Evolutionary conservation across 371 early-diverging fungal species (phyloP), one percentile per base, ranked within the genome.

Genomic region (Mortierella polycephala): DNA sequence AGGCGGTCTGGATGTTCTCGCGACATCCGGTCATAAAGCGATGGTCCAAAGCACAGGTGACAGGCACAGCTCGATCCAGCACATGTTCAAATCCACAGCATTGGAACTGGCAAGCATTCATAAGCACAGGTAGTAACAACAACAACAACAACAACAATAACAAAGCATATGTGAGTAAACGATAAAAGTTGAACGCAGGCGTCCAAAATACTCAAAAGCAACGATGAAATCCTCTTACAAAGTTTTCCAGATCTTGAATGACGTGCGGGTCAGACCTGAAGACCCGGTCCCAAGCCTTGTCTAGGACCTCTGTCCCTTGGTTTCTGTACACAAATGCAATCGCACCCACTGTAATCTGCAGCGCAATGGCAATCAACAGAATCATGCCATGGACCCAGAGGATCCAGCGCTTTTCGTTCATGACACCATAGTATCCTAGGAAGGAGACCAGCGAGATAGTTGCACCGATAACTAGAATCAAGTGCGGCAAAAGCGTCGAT

Each of bases 81-180:
- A 79, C 67, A 65, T 79, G 73, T 30, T 79, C 74, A 62, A 73
- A 79, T 50, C 80, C 80, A 56, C 80, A 79, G 60, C 80, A 79
- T 66, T 79, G 80, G 46, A 79, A 79, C 80, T 79, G 63, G 4
- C n/a, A 54, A 39, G 50, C 9, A 55, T 7, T 30, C 3, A 11
- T 51, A 40, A 50, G 5, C 42, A 21, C 18, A 59, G 23, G 51
- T 30, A 16, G 41, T 21, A 44, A 18, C 16, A 55, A 30, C 12
- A 60, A 39, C 14, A 55, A 23, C 10, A 41, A n/a, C 41, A 44
- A 30, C 16, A 64, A 56, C 21, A n/a, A 40, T 20, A 21, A 6
- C 14, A n/a, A n/a, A n/a, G n/a, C n/a, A n/a, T n/a, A 37, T n/a
- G 14, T n/a, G 8, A 62, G n/a, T 16, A 16, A 6, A 41, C 1